Percentiles rank a stretch among this genome's conserved stretches.
Conservation (phyloP, 179 eudicot genomes). For the Silene vulgaris region DNA sequence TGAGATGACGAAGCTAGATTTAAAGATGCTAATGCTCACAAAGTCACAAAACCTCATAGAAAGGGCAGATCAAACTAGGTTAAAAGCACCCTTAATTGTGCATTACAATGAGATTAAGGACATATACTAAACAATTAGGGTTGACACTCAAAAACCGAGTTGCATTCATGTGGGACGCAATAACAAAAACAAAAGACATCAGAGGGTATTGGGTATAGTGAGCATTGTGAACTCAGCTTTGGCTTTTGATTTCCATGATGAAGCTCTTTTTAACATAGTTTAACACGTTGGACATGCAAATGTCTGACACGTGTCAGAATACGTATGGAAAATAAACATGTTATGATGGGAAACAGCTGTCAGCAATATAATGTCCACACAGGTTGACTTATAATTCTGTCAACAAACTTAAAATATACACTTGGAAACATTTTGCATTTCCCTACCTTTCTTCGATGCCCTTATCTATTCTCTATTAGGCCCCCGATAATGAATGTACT, state of each 20-base stretch:
- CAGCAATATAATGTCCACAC: conserved; percentile 31
- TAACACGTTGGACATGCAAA: conserved; percentile 25
- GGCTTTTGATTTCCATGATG: no score
- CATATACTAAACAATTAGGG: neutral
- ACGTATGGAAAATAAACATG: conserved; percentile 21
- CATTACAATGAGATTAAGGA: neutral
- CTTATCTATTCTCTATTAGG: no score
- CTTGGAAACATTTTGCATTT: neutral
- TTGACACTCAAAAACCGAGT: conserved; percentile 2
- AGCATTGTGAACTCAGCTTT: conserved; percentile 11
- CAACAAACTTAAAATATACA: conserved; percentile 7
- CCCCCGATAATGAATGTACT: no score
- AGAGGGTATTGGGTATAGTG: conserved; percentile 4
- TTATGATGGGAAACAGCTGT: conserved; percentile 35
- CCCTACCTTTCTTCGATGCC: neutral
- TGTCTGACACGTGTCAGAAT: conserved; percentile 32
- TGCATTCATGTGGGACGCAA: conserved; percentile 27
- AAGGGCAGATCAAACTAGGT: no score
- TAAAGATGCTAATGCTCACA: no score
- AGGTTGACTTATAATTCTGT: conserved; percentile 36
- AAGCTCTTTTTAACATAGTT: neutral
- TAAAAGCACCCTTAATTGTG: no score
- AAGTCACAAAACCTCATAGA: no score
- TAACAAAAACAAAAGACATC: neutral
- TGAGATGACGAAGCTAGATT: no score